Conservation (phyloP, 1,284 basidiomycete species). For the Pterulicium gracile region DNA sequence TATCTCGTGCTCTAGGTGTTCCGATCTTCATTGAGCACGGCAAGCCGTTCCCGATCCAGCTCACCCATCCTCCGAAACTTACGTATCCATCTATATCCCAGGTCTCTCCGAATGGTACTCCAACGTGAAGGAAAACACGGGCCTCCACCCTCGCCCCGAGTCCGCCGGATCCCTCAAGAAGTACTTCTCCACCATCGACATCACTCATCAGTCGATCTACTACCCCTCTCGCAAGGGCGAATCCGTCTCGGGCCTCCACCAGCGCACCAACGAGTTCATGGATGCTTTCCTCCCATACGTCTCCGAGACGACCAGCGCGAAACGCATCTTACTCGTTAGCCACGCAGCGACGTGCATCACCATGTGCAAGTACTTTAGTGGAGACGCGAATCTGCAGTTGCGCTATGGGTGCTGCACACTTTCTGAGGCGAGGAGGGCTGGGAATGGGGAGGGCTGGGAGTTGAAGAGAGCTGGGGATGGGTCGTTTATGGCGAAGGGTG, state of each 20-base stretch:
- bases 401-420: conserved; percentile 64
- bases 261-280: conserved; percentile 45
- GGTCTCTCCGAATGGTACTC: conserved; percentile 83
- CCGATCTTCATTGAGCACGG: conserved; percentile 74
- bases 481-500: conserved; percentile 46
- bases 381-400: conserved; percentile 37
- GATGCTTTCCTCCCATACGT: conserved; percentile 38
- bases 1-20: conserved; percentile 45
- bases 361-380: conserved; percentile 50
- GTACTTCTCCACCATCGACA: conserved; percentile 51
- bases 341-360: conserved; percentile 77
- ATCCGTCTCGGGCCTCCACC: conserved; percentile 50
- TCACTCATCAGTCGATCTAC: conserved; percentile 52
- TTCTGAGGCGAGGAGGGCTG: conserved; percentile 33
- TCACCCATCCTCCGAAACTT: conserved; percentile 2
- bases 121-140: conserved; percentile 53
- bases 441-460: conserved; percentile 28
- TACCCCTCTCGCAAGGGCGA: conserved; percentile 70
- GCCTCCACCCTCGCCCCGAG: conserved; percentile 62
- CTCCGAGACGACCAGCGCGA: conserved; percentile 23
- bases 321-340: conserved; percentile 55
- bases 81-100: too few relatives aligned
- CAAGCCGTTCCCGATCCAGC: conserved; percentile 17
- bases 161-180: conserved; percentile 36
- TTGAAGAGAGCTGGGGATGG: conserved; percentile 40